Evolutionary conservation across 2,329 filamentous ascomycete genomes (phyloP).

Genomic region (Fulvia fulva): DNA sequence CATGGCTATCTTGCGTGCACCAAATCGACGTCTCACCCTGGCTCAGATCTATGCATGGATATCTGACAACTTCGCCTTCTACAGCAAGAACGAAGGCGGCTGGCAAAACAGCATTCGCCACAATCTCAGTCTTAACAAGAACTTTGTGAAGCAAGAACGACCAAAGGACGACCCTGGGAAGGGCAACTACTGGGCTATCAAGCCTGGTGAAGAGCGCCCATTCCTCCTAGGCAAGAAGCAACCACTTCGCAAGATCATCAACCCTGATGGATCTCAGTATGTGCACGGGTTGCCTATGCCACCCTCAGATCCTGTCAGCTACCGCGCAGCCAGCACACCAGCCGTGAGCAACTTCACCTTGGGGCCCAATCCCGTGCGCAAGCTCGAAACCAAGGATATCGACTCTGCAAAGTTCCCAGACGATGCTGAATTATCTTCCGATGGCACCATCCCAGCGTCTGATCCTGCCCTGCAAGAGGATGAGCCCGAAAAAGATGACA

Average conservation of each 20-base stretch:
- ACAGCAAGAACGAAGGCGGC: constrained; percentile 75
- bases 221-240: constrained; percentile 79
- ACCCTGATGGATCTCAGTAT: constrained; percentile 49
- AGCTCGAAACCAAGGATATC: constrained; percentile 40
- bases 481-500: constrained; percentile 38
- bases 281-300: constrained; percentile 27
- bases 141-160: constrained; percentile 90
- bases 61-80: constrained; percentile 88
- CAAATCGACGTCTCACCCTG: constrained; percentile 77
- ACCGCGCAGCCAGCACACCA: constrained; percentile 38
- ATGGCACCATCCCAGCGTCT: constrained; percentile 50
- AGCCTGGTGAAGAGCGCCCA: constrained; percentile 79
- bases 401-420: constrained; percentile 50
- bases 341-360: constrained; percentile 35
- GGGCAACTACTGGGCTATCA: constrained; percentile 95
- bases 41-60: constrained; percentile 99
- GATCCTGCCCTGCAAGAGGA: constrained; percentile 49
- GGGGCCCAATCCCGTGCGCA: constrained; percentile 27
- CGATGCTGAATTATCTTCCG: constrained; percentile 49
- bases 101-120: constrained; percentile 99
- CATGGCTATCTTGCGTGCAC: constrained; percentile 90
- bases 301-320: constrained; percentile 26
- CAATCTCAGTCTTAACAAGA: constrained; percentile 94
- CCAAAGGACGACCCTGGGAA: constrained; percentile 97
- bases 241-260: constrained; percentile 53